Evolutionary conservation across 805 yeast genomes (phyloP), one percentile per base, ranked within the genome.

Genomic region (Zygotorulaspora sp.): DNA sequence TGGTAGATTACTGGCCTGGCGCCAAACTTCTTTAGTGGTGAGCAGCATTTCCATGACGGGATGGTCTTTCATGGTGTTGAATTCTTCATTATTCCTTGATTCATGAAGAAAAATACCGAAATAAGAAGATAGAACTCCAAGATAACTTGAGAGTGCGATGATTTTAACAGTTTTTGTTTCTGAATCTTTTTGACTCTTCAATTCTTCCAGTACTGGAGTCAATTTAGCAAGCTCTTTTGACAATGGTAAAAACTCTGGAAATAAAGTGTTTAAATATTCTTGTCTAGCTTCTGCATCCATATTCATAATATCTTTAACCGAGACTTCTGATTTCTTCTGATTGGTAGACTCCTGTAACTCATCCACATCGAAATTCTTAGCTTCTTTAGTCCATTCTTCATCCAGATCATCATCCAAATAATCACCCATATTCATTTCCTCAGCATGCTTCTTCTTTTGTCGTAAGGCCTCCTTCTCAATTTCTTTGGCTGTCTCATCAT

Each of bases 401-500:
- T 77, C 88, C 48, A 77, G 71, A 61, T 78, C 74, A 40, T 86
- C 95, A 46, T 86, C 92, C 50, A 81, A 64, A 57, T 72, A 80
- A 58, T 83, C 92, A 18, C 72, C 84, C 74, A 83, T 79, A 32
- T 78, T 76, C 50, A 89, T 68, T 30, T 83, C 94, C 48, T 77
- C 77, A 41, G 86, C 63, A 58, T 88, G 88, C 49, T 75, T 72
- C 66, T 83, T 83, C 63, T 89, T 97, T 49, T 86, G 78, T 55
- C 87, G 78, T 33, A 85, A 55, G 0, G 97, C 97, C 63, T 92
- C 97, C 50, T 77, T 79, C 41, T 90, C 92, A 63, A 88, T 80
- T 45, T 76, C 79, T 45, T 77, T 79, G 4, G 86, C 83, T 21
- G 78, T 80, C 37, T 78, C 94, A 21, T 81, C 90, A 47, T 84